phyloP scores from a whole-genome alignment of 108 stramenopile genomes.

The Nitzschia sp. region DNA sequence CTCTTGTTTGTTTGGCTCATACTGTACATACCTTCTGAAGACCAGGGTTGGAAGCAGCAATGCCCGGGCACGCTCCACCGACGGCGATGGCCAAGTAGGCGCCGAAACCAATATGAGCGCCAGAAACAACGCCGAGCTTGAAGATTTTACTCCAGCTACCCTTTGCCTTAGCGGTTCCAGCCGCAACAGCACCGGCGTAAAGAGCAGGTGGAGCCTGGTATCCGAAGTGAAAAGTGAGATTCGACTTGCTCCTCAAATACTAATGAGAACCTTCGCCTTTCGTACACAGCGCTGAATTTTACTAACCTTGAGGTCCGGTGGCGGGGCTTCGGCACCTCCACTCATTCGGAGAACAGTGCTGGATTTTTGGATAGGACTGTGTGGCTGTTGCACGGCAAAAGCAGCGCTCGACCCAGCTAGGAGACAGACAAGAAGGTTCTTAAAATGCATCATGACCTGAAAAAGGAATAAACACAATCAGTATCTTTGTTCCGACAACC shows the following conservation, averaged over 20 bases:
- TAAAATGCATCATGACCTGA: conserved; percentile 25
- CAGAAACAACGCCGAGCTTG: conserved; percentile 82
- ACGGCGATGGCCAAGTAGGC: conserved; percentile 83
- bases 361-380: conserved; percentile 7
- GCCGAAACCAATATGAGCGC: conserved; percentile 88
- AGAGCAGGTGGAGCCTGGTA: conserved; percentile 66
- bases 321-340: conserved; percentile 43
- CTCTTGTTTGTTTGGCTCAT: no score
- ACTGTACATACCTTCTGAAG: conserved; percentile 66
- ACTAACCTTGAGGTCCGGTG: conserved; percentile 54
- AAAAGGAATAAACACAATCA: neutral
- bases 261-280: neutral
- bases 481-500: no score
- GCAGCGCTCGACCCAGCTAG: conserved; percentile 41
- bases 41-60: conserved; percentile 86
- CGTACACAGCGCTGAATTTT: neutral
- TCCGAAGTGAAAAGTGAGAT: neutral
- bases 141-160: conserved; percentile 72
- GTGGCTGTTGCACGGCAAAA: conserved; percentile 37
- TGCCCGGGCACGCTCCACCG: conserved; percentile 81
- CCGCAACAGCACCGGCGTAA: conserved; percentile 78
- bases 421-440: conserved; percentile 29
- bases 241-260: no score
- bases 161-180: conserved; percentile 78
- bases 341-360: conserved; percentile 53